Evolutionary conservation across 2,329 filamentous ascomycete genomes (phyloP), one percentile per base, ranked within the genome.

Genomic region (Dendrostoma leiphaemia): DNA sequence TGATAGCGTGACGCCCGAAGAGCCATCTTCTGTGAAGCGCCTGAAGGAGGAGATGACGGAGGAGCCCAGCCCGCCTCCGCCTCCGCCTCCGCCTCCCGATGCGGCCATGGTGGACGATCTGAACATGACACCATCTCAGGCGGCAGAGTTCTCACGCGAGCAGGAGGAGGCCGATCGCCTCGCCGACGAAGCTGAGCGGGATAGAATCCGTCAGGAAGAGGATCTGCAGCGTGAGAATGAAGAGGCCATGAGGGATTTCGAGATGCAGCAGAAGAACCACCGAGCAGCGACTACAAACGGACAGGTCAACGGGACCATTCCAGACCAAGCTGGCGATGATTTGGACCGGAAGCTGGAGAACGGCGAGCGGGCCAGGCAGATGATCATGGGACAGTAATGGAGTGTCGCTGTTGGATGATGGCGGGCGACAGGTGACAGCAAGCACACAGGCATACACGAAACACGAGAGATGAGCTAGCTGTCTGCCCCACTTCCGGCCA

Each of bases 1-100:
- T 26, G 71, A 74, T 1, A 73, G 69, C 34, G 63, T 70, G 35
- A 81, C 78, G 1, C 80, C 81, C 1, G 75, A 74, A 1, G 84
- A 86, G 60, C 74, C 76, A n/a, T 81, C 80, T 21, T 79, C 75
- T 34, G 67, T 78, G 26, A 84, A 83, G 68, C 74, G 78, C 12
- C 56, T 79, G 48, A 78, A 77, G 59, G 78, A 81, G 51, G 73
- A 76, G 12, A 75, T 77, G 31, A 64, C 63, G 9, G 70, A 73
- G 46, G 69, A 66, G 43, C 63, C 65, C 17, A 64, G 61, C 44
- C 68, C 61, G 46, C 64, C 62, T 9, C 66, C 64, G 19, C 71
- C 76, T 5, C 73, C 79, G 0, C 79, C 78, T 0, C 74, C 76
- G 7, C 75, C 74, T 1, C 68, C 71, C 1, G 71, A 74, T 43